Evolutionary conservation across 108 stramenopile genomes (phyloP).

Genomic region (Skeletonema marinoi): DNA sequence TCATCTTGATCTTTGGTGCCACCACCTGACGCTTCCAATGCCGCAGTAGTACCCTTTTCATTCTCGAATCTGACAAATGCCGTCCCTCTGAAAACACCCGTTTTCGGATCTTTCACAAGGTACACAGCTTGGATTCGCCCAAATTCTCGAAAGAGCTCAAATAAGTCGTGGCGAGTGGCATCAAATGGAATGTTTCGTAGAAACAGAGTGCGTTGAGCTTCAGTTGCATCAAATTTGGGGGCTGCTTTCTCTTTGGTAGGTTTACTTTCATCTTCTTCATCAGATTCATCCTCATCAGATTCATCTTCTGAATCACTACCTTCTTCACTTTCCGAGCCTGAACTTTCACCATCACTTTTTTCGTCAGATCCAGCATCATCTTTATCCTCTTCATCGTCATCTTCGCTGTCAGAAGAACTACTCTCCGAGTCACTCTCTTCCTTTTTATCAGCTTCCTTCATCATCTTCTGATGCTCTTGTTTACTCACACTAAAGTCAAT

Average conservation of each 20-base stretch:
- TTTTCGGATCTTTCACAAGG: slow-evolving; percentile 87
- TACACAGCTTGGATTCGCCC: slow-evolving; percentile 86
- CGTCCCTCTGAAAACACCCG: slow-evolving; percentile 81
- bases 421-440: slow-evolving; percentile 28
- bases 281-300: slow-evolving; percentile 48
- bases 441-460: slow-evolving; percentile 24
- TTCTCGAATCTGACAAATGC: slow-evolving; percentile 88
- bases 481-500: slow-evolving; percentile 86
- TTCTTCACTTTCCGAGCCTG: slow-evolving; percentile 14
- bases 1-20: slow-evolving; percentile 1
- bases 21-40: slow-evolving; percentile 36
- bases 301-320: slow-evolving; percentile 35
- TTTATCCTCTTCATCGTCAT: slow-evolving; percentile 37
- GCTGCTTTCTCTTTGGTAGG: slow-evolving; percentile 36
- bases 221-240: slow-evolving; percentile 28
- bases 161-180: slow-evolving; percentile 84
- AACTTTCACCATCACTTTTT: slow-evolving; percentile 18
- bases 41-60: slow-evolving; percentile 14
- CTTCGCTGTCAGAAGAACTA: slow-evolving; percentile 9
- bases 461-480: slow-evolving; percentile 65
- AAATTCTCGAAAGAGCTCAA: slow-evolving; percentile 77
- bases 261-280: slow-evolving; percentile 30
- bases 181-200: slow-evolving; percentile 97
- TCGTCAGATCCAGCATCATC: slow-evolving; percentile 30
- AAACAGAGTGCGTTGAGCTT: slow-evolving; percentile 79